Conservation (phyloP, 306 rosid genomes). For the Cyclanthera cordifolia region DNA sequence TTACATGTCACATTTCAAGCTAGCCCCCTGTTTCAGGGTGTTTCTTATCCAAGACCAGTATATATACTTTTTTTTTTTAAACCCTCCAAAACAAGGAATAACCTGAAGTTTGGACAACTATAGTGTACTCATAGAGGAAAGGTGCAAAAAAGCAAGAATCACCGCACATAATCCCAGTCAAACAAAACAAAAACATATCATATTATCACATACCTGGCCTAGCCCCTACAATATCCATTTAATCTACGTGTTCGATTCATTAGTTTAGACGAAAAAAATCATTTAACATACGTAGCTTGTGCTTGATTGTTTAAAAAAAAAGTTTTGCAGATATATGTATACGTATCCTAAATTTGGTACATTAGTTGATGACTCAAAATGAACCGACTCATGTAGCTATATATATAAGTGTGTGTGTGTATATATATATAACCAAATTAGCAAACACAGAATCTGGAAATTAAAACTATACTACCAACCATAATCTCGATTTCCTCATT, state of each 20-base stretch:
- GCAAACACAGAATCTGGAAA: not conserved
- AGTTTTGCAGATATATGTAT: not conserved
- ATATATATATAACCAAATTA: not conserved
- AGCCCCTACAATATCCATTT: not conserved
- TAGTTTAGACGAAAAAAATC: not conserved
- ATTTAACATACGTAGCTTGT: not conserved
- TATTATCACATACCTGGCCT: not conserved
- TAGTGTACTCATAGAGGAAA: not conserved
- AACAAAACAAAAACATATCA: not conserved
- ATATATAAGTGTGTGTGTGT: too few relatives aligned
- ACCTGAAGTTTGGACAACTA: not conserved
- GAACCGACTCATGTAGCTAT: not conserved
- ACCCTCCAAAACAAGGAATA: not conserved
- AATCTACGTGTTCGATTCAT: not conserved
- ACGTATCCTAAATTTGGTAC: not conserved
- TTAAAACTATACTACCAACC: not conserved
- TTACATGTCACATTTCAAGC: not conserved
- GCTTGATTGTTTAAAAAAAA: not conserved
- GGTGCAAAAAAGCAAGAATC: constrained; percentile 1
- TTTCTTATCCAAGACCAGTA: not conserved
- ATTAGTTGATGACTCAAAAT: not conserved
- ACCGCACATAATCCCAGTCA: not conserved
- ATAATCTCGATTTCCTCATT: not conserved
- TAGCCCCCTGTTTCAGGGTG: not conserved
- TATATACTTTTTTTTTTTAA: too few relatives aligned